Base-by-base conservation (phyloP, 140 eudicot genomes). In the Erigeron philadelphicus region DNA sequence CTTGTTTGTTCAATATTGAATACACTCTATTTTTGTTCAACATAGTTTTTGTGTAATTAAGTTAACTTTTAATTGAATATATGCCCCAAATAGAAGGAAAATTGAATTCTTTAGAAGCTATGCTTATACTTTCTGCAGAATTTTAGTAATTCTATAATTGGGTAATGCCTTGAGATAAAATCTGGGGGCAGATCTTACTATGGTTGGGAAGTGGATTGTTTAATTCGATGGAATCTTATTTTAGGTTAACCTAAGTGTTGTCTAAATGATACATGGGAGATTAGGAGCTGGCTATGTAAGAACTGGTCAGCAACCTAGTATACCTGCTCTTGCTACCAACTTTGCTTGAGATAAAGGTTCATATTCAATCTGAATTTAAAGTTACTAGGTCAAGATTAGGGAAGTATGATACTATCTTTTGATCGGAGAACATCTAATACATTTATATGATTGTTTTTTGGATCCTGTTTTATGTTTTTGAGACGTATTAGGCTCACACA, bases 201-300 rank as follows among this genome's bases (percentile, higher is more conserved):
- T 35, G 43, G 62, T 35, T 21, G 25, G 7, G 42, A 52, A 64
- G 9, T 7, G 19, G 63, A 48, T 4, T 9, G 62, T n/a, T 64
- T 65, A 64, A 48, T 31, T n/a, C 43, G 49, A 55, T 49, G 16
- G 64, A 47, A 53, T 42, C 8, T 7, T 31, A 40, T 31, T 64
- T 48, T 52, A 9, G 71, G 42, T 47, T 40, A 61, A 31, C 43
- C 12, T 17, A 54, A 31, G 41, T 8, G 11, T 38, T 43, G 64
- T 17, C 43, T 31, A 50, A 42, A 12, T 65, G 67, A 72, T 72
- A 15, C 13, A 62, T 72, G 70, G 42, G 61, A 40, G 50, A 16
- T 41, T 72, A 62, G 42, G 61, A 40, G 50, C 31, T 41, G 9
- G 21, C 53, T 49, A 48, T 72, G 25, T 50, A 21, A 21, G 50